These are phyloP conservation scores for Russula griseocarnosa DNA, from an alignment of 768 basidiomycete species.

Conservation along the genomic window DNA sequence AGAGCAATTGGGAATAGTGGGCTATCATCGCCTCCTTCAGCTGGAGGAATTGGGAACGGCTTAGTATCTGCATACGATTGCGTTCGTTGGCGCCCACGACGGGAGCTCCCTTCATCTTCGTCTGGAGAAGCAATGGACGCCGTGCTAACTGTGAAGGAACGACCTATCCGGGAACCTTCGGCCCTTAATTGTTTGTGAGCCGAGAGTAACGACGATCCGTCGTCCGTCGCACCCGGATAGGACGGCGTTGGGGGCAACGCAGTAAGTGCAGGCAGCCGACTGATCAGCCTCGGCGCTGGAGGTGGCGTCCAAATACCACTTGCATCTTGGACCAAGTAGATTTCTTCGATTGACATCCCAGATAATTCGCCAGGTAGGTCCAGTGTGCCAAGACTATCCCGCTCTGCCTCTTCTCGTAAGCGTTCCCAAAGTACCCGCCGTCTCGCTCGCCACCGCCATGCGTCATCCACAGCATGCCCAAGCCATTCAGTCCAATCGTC, in stretches of 20 bases:
- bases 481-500: slow-evolving; percentile 25
- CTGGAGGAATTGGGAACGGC: slow-evolving; percentile 19
- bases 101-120: slow-evolving; percentile 16
- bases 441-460: slow-evolving; percentile 24
- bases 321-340: slow-evolving; percentile 7
- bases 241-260: slow-evolving; percentile 11
- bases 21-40: not conserved
- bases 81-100: slow-evolving; percentile 16
- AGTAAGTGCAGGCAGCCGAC: slow-evolving; percentile 10
- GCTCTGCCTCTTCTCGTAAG: slow-evolving; percentile 23
- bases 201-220: slow-evolving; percentile 17
- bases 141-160: slow-evolving; percentile 20
- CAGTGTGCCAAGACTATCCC: slow-evolving; percentile 18
- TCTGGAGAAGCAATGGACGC: slow-evolving; percentile 7
- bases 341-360: slow-evolving; percentile 18
- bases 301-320: slow-evolving; percentile 18
- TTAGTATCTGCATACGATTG: slow-evolving; percentile 10
- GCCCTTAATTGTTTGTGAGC: slow-evolving; percentile 24
- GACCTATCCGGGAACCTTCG: slow-evolving; percentile 19
- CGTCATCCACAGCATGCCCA: slow-evolving; percentile 16
- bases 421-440: slow-evolving; percentile 28
- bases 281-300: slow-evolving; percentile 22
- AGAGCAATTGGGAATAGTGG: slow-evolving; percentile 15
- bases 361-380: slow-evolving; percentile 22
- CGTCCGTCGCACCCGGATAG: slow-evolving; percentile 7